Conservation (phyloP, 2,329 filamentous ascomycete genomes). For the Metarhizium rileyi region DNA sequence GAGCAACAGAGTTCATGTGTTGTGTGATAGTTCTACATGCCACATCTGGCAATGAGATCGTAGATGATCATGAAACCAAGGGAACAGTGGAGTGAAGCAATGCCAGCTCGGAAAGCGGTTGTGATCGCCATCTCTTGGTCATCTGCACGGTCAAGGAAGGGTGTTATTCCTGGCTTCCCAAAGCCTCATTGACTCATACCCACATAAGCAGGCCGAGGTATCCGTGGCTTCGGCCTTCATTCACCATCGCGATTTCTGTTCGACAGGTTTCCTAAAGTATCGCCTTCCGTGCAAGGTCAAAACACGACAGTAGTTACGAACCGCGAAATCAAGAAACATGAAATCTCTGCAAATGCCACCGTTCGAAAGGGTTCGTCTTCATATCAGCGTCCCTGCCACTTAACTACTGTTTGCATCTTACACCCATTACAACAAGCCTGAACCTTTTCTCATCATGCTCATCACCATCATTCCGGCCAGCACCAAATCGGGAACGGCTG, state of each 20-base stretch:
- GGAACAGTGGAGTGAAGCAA: not conserved
- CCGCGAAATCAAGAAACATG: too few species aligned
- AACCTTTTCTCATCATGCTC: slow-evolving; percentile 12
- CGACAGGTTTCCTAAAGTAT: too few species aligned
- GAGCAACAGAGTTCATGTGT: not conserved
- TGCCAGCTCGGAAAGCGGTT: not conserved
- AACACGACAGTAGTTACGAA: too few species aligned
- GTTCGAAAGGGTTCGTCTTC: too few species aligned
- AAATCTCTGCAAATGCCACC: too few species aligned
- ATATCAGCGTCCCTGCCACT: too few species aligned
- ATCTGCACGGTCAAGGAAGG: not conserved
- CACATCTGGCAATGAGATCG: not conserved
- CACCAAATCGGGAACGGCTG: slow-evolving; percentile 20
- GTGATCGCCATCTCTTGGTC: not conserved
- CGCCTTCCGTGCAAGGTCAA: too few species aligned
- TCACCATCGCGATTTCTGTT: not conserved
- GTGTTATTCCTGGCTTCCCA: not conserved
- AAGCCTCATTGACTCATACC: not conserved
- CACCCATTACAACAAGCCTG: not conserved
- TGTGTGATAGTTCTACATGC: not conserved
- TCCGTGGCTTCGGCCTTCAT: not conserved
- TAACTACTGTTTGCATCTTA: too few species aligned
- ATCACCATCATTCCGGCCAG: slow-evolving; percentile 23
- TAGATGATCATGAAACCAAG: not conserved
- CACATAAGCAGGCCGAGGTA: not conserved